Base-by-base conservation (phyloP, 441 rosid species). In the Rhodomyrtus psidioides region DNA sequence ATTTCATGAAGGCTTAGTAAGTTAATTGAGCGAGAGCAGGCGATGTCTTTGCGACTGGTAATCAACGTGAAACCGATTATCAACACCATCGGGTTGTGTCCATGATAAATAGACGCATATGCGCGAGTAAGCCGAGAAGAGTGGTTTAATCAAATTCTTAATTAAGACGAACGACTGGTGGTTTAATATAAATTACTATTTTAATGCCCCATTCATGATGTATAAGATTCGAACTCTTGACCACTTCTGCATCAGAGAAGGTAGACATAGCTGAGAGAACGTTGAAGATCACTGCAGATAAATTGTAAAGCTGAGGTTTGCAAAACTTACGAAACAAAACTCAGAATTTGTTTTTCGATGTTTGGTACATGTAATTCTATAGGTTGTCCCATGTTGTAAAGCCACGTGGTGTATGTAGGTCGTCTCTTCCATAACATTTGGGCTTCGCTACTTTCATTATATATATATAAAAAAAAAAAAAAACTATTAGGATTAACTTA, bases 101-200 rank as follows among this genome's bases (percentile, higher is more conserved):
- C 12, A 28, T 28, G 12, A 60, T 9, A 28, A 15, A 16, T 60
- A 60, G 23, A 28, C 28, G 12, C 12, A 0, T 1, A 0, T 1
- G 34, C 19, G 6, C 3, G 65, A 59, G 34, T 42, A 42, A 42
- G 44, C 44, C 44, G 6, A 42, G 44, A 42, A 42, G 44, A 42
- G 44, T 14, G 23, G 6, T 60, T 28, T 14, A 59, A 59, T 27
- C 39, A 27, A 59, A 59, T 59, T 14, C 70, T 59, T 59, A 59
- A 59, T 6, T 15, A 27, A 59, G 39, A 27, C 6, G 6, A 28
- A 4, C 6, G 12, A 23, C 16, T 1, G 16, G 39, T 16, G 74
- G 42, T 28, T 60, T 60, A 4, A 16, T 28, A 34, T 28, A 8
- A 16, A 30, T 19, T 60, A 7, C 6, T 60, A 30, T 7, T 60